Conservation (phyloP, 1,284 basidiomycete genomes). For the Naganishia sp. region DNA sequence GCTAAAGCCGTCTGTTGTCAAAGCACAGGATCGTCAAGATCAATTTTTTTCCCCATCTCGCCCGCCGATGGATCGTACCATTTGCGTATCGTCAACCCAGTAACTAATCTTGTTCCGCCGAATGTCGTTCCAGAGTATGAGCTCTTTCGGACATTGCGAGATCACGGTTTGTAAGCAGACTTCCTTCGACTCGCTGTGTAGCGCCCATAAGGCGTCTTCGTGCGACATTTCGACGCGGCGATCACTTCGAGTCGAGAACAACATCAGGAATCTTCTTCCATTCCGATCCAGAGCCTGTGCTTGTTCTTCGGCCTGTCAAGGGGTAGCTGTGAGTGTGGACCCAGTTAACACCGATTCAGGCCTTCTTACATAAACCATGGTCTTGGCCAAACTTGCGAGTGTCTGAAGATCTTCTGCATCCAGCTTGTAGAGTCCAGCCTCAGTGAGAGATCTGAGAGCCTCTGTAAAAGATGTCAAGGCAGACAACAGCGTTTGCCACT, state of each 20-base stretch:
- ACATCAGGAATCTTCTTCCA: conserved; percentile 84
- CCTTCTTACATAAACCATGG: conserved; percentile 74
- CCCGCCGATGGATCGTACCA: neutral
- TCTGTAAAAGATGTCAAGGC: conserved; percentile 54
- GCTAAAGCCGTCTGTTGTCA: conserved; percentile 59
- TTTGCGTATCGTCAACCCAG: conserved; percentile 17
- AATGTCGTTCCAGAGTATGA: conserved; percentile 86
- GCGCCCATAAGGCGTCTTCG: conserved; percentile 93
- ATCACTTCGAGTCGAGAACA: conserved; percentile 59
- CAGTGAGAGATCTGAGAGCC: conserved; percentile 66
- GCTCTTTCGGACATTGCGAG: conserved; percentile 68
- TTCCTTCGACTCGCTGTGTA: conserved; percentile 88
- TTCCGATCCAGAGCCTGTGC: conserved; percentile 81
- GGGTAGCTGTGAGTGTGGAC: neutral
- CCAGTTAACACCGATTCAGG: conserved; percentile 7
- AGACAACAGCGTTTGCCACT: conserved; percentile 46
- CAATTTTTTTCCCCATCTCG: neutral
- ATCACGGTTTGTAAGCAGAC: conserved; percentile 71
- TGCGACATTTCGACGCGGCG: conserved; percentile 62
- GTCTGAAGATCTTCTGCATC: conserved; percentile 75
- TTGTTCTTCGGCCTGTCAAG: conserved; percentile 76
- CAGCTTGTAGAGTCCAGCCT: conserved; percentile 66
- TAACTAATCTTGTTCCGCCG: conserved; percentile 55
- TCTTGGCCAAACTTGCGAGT: conserved; percentile 76
- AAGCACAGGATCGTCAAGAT: neutral